These are phyloP conservation scores for Olyra latifolia DNA, from an alignment of 176 grass and related monocot genomes.

Conservation along the genomic window DNA sequence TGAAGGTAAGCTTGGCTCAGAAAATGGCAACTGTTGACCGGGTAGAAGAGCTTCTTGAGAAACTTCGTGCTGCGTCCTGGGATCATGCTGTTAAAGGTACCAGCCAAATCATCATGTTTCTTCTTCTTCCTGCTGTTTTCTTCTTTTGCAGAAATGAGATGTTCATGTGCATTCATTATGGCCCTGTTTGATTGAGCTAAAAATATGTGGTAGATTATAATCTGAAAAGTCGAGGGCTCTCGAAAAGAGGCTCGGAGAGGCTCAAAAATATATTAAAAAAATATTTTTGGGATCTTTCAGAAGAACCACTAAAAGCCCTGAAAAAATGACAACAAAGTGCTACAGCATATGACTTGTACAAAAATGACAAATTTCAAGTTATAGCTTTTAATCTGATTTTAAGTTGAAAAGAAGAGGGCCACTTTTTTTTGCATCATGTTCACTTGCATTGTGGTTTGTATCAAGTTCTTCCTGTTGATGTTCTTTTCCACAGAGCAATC, in stretches of 20 bases:
- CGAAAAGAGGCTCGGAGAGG: no score
- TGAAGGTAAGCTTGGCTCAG: constrained; percentile 80
- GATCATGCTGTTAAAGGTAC: constrained; percentile 87
- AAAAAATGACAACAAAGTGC: no score
- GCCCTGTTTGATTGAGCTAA: no score
- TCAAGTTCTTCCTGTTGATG: constrained; percentile 2
- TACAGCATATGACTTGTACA: no score
- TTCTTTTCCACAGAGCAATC: neutral
- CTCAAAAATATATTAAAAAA: no score
- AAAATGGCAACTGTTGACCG: constrained; percentile 94
- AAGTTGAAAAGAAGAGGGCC: no score
- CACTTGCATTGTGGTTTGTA: neutral
- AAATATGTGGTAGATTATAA: no score
- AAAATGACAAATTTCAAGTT: no score
- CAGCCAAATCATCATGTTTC: neutral
- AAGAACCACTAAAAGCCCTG: no score
- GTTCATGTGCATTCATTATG: neutral
- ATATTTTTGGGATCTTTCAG: no score
- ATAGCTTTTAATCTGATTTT: no score
- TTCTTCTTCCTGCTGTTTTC: neutral
- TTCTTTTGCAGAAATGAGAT: neutral
- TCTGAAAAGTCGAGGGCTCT: no score
- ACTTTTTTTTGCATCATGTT: neutral
- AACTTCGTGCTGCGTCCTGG: constrained; percentile 92
- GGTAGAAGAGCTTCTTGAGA: constrained; percentile 93